Evolutionary conservation across 164 flowering plant genomes (phyloP).

Genomic region (Macadamia integrifolia): DNA sequence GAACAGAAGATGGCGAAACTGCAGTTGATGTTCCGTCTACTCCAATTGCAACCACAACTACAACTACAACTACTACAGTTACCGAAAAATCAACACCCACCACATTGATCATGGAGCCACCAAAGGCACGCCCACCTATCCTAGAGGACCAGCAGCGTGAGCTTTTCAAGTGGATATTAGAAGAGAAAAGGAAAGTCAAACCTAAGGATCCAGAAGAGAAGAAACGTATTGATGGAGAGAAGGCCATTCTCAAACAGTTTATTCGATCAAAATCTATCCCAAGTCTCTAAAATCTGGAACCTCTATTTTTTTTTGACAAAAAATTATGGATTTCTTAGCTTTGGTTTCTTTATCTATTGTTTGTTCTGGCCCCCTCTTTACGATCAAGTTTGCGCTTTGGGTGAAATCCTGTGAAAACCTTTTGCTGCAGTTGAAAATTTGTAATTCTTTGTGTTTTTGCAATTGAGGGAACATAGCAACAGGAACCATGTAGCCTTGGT

Average conservation of each 20-base stretch:
- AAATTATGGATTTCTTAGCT: slow-evolving; percentile 3
- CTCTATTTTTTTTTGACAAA: not conserved
- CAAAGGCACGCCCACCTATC: slow-evolving; percentile 40
- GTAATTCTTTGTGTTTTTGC: too few relatives aligned
- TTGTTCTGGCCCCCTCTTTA: not conserved
- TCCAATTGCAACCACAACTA: slow-evolving; percentile 15
- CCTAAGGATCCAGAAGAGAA: slow-evolving; percentile 59
- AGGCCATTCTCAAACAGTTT: slow-evolving; percentile 73
- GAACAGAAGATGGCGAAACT: slow-evolving; percentile 28
- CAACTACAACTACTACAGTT: not conserved
- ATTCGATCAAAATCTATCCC: slow-evolving; percentile 63
- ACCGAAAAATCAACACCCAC: slow-evolving; percentile 21
- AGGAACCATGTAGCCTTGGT: not conserved
- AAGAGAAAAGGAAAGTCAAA: slow-evolving; percentile 75
- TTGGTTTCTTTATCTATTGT: not conserved
- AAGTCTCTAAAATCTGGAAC: slow-evolving; percentile 18
- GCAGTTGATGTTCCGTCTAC: slow-evolving; percentile 25
- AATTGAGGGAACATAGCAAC: not conserved
- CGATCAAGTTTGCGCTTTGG: not conserved
- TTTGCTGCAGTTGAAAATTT: not conserved
- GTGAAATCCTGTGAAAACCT: not conserved
- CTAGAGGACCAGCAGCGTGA: slow-evolving; percentile 68
- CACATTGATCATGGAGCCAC: slow-evolving; percentile 23
- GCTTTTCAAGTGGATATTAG: slow-evolving; percentile 81
- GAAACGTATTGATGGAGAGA: slow-evolving; percentile 78